Evolutionary conservation across 768 basidiomycete genomes (phyloP).

Genomic region (Dendrothele bispora): DNA sequence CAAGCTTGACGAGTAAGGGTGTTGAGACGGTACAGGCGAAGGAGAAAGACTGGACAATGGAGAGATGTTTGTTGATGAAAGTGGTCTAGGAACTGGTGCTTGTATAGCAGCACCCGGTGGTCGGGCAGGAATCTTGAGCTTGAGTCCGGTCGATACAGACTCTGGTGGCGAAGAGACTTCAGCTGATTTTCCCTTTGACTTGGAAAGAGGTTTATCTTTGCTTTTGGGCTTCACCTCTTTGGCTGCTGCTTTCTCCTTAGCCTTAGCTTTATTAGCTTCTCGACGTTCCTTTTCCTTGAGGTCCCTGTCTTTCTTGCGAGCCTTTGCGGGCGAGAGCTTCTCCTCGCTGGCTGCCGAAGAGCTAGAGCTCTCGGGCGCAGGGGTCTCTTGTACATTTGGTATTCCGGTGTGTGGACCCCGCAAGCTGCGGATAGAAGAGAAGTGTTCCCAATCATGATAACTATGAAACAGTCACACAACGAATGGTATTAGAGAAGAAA

Average conservation of each 20-base stretch:
- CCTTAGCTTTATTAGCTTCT: conserved; percentile 21
- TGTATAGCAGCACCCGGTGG: no score
- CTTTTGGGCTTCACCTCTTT: conserved; percentile 12
- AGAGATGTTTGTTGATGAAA: conserved; percentile 7
- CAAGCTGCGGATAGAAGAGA: conserved; percentile 88
- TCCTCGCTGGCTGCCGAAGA: conserved; percentile 27
- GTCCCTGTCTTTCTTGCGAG: conserved; percentile 26
- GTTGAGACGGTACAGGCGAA: neutral
- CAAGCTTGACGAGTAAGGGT: conserved; percentile 19
- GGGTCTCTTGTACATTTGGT: conserved; percentile 59
- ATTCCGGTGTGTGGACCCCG: conserved; percentile 79
- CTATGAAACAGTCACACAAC: conserved; percentile 35
- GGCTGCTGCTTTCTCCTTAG: conserved; percentile 12
- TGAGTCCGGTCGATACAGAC: conserved; percentile 5
- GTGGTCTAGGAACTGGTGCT: conserved; percentile 10
- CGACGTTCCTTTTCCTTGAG: conserved; percentile 23
- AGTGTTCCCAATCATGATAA: conserved; percentile 95
- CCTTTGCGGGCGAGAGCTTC: conserved; percentile 23
- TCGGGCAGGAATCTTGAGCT: conserved; percentile 8
- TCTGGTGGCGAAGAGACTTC: no score
- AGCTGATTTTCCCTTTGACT: no score
- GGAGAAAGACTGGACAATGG: conserved; percentile 14
- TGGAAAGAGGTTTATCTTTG: conserved; percentile 4
- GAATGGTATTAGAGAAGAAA: conserved; percentile 4
- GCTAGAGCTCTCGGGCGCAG: conserved; percentile 29